Conservation (phyloP, 108 stramenopile species). For the Skeletonema tropicum region DNA sequence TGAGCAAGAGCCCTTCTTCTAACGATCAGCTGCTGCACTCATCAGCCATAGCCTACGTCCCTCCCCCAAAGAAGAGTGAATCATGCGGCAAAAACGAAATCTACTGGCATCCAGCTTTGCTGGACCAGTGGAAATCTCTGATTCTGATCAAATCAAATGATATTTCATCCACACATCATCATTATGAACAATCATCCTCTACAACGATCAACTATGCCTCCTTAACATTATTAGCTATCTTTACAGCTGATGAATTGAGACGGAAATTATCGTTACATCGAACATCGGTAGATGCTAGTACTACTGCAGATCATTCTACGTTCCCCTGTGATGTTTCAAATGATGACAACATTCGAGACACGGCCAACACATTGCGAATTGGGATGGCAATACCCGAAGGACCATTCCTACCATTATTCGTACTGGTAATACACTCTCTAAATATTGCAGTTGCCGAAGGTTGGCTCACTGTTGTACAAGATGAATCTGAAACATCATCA, state of each 20-base stretch:
- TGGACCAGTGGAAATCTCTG: conserved; percentile 14
- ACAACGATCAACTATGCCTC: conserved; percentile 22
- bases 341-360: not conserved
- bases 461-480: not conserved
- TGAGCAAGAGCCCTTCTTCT: not conserved
- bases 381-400: conserved; percentile 88
- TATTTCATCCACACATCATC: not conserved
- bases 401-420: conserved; percentile 69
- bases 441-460: conserved; percentile 47
- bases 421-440: conserved; percentile 66
- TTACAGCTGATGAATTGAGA: not conserved
- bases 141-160: not conserved
- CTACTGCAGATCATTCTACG: not conserved
- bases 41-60: not conserved
- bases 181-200: not conserved
- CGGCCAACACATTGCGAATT: conserved; percentile 16
- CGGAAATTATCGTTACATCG: conserved; percentile 9
- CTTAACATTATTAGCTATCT: conserved; percentile 5
- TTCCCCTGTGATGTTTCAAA: not conserved
- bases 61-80: not conserved
- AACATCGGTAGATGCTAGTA: not conserved
- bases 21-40: not conserved
- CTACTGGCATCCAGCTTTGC: conserved; percentile 25
- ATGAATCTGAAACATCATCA: not conserved
- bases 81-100: not conserved